Evolutionary conservation across 257 asterid species (phyloP).

Genomic region (Solanum corneliomulleri): DNA sequence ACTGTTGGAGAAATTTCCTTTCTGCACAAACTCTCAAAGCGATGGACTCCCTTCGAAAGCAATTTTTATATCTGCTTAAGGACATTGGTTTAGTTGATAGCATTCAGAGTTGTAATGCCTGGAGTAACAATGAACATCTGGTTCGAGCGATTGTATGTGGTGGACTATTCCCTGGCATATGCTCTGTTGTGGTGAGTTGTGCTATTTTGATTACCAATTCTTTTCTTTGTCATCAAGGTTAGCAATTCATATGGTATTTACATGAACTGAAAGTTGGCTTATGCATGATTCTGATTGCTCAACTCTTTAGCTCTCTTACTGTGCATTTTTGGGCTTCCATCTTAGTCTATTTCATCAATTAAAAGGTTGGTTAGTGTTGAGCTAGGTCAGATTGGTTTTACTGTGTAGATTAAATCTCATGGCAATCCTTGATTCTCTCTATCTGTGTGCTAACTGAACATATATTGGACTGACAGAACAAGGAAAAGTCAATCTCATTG

Average conservation of each 20-base stretch:
- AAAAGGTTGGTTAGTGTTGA: background rate
- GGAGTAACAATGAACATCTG: conserved; percentile 69
- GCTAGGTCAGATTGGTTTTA: background rate
- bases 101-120: conserved; percentile 54
- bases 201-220: background rate
- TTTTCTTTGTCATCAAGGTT: background rate
- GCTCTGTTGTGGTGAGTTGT: conserved; percentile 83
- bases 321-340: background rate
- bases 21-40: conserved; percentile 86
- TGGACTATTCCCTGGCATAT: conserved; percentile 87
- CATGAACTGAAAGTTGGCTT: background rate
- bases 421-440: background rate
- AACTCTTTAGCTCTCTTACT: background rate
- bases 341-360: background rate
- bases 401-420: background rate
- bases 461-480: conserved; percentile 57
- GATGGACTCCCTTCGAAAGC: conserved; percentile 81
- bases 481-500: conserved; percentile 71
- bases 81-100: conserved; percentile 59
- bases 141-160: conserved; percentile 76
- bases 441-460: background rate
- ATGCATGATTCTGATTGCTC: background rate
- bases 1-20: conserved; percentile 88
- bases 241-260: background rate
- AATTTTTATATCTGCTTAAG: conserved; percentile 63